Evolutionary conservation across 768 basidiomycete species (phyloP), one percentile per base, ranked within the genome.

Genomic region (Leccinum imitatum): DNA sequence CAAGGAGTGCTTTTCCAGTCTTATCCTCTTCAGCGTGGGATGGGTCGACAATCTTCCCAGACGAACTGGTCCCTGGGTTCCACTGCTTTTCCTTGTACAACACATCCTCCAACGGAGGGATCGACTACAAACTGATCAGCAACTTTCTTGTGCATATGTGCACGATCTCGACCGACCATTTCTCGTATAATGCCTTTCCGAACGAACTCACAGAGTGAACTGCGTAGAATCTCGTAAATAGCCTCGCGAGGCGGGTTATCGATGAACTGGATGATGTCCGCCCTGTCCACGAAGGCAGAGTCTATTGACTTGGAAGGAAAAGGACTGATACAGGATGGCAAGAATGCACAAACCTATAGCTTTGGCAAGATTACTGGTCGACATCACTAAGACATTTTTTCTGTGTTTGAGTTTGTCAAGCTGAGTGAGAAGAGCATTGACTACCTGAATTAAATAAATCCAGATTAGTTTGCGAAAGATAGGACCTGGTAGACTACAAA

Each of bases 361-460:
- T 67, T 93, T 90, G 1, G 89, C 87, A 6, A 99, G 83, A 74
- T 98, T 99, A 58, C 94, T 96, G 1, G 97, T 99, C 6, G 97
- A 88, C 87, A 99, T 91, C 23, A 99, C 89, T 23, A 98, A 78
- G 2, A 95, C 94, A 69, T 99, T 99, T 76, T 92, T 96, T 53
- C 86, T 84, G 64, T 93, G 89, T 70, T 91, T 93, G 17, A 99
- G 79, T 73, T 95, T 97, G 78, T 99, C 97, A 7, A 99, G 82
- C 76, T 98, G 96, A 0, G 97, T 98, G 9, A 99, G 80, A 3
- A 99, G 84, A 0, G 97, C 97, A 72, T 98, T 98, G 48, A 99
- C 97, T 17, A 98, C 96, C 95, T 98, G 68, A 7, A 52, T 58
- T 30, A n/a, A 52, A 23, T 30, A n/a, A 52, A 23, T 54, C n/a